Percentiles rank a stretch among this genome's conserved stretches.
Conservation (phyloP, 805 yeast genomes). For the Candida quercuum region DNA sequence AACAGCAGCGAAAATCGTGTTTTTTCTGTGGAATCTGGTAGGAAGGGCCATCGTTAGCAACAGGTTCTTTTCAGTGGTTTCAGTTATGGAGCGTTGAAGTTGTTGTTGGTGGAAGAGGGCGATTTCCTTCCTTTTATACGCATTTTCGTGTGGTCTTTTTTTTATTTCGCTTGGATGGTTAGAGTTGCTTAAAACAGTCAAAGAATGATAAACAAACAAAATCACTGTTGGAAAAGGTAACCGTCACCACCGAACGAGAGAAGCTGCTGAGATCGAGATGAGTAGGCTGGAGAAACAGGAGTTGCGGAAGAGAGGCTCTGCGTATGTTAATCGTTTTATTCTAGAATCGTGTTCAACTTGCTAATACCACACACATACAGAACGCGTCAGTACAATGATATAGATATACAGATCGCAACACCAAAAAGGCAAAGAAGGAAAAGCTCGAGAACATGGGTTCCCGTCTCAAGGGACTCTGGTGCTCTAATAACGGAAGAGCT, state of each 20-base stretch:
- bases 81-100: no score
- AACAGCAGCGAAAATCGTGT: no score
- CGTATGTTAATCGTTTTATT: neutral
- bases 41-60: neutral
- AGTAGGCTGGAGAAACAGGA: neutral
- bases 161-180: neutral
- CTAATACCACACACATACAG: neutral
- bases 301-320: constrained; percentile 5
- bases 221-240: no score
- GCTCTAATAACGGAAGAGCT: constrained; percentile 17
- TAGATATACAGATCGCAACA: constrained; percentile 8
- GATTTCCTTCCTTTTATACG: neutral
- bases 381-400: constrained; percentile 8
- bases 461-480: constrained; percentile 15
- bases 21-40: no score
- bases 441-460: constrained; percentile 5
- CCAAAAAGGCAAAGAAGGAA: constrained; percentile 4
- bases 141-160: no score
- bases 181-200: neutral
- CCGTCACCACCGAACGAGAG: no score
- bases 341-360: no score
- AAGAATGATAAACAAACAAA: neutral
- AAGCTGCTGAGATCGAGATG: no score
- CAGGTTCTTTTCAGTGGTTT: neutral
- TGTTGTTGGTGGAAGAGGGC: no score